Evolutionary conservation across 2,329 filamentous ascomycete genomes (phyloP), one percentile per base, ranked within the genome.

Genomic region (Colletotrichum simmondsii): DNA sequence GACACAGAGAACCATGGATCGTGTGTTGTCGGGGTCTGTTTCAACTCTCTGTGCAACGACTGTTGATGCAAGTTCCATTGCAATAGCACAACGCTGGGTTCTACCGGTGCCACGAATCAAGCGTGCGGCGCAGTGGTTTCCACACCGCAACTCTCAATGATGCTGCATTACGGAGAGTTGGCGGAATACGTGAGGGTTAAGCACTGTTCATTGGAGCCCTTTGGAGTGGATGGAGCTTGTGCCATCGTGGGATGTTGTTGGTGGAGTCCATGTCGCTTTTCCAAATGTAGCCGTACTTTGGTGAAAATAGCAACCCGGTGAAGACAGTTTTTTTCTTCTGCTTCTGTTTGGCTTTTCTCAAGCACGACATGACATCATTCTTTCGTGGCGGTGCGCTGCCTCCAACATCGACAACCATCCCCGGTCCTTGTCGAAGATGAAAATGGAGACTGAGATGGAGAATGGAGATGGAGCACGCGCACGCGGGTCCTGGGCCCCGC

Each of bases 351-450:
- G 42, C 42, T 49, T 49, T 49, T 19, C 66, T 49, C 32, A 28
- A 32, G 53, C 60, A 42, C 35, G 19, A 19, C 49, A 71, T 73
- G 71, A 73, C 71, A 73, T 73, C 71, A 73, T 73, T 52, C 19
- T 65, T 26, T 7, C 66, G 66, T 73, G 67, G 71, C 66, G 60
- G 66, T 73, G 66, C 61, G 56, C 37, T 61, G 46, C 56, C 60
- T 60, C 65, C 59, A 64, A 56, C 52, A 7, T 61, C 16, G 28
- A 61, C 66, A 61, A 32, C 66, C 49, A 71, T 65, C 60, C 71
- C 71, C 26, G 56, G 66, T 61, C 71, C 56, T 35, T 52, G 60
- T 57, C 32, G 22, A 62, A 61, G 54, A 52, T 46, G 49, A 57
- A 61, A 35, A 59, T 54, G 67, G 67, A n/a, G 14, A 65, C 64